Conservation (phyloP, 2,329 filamentous ascomycete genomes). For the Botryotinia convoluta region DNA sequence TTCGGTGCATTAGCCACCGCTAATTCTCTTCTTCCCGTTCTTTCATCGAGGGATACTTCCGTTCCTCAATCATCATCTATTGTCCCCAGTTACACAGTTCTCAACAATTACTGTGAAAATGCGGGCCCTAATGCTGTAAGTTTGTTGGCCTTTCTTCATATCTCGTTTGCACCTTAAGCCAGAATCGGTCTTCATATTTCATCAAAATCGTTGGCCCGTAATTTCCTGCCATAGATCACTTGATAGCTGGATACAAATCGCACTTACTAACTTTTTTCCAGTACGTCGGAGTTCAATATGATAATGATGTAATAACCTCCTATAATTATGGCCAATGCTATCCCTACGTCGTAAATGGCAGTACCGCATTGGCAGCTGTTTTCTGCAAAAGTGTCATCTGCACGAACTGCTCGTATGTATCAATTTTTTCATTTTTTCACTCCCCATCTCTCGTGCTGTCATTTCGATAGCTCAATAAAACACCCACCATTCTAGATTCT, state of each 20-base stretch:
- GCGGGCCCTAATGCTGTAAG: slow-evolving; percentile 5
- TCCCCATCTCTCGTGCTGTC: background rate
- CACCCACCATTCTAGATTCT: background rate
- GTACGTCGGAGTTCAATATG: slow-evolving; percentile 6
- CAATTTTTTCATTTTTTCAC: background rate
- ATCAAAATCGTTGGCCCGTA: background rate
- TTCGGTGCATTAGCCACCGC: background rate
- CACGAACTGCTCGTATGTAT: background rate
- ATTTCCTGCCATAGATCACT: background rate
- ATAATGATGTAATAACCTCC: background rate
- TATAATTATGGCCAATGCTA: background rate
- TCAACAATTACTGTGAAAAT: background rate
- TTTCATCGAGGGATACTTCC: background rate
- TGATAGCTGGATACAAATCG: background rate
- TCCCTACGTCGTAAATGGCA: background rate
- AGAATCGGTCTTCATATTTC: fast-evolving
- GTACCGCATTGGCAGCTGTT: background rate
- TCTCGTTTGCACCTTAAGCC: background rate
- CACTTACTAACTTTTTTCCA: background rate
- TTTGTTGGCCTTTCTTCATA: background rate
- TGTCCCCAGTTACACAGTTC: background rate
- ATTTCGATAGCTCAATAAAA: background rate
- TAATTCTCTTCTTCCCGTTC: background rate
- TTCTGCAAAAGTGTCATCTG: slow-evolving; percentile 9
- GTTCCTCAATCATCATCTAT: no score